phyloP scores from a whole-genome alignment of 768 basidiomycete species.

The Rhodotorula kratochvilovae region DNA sequence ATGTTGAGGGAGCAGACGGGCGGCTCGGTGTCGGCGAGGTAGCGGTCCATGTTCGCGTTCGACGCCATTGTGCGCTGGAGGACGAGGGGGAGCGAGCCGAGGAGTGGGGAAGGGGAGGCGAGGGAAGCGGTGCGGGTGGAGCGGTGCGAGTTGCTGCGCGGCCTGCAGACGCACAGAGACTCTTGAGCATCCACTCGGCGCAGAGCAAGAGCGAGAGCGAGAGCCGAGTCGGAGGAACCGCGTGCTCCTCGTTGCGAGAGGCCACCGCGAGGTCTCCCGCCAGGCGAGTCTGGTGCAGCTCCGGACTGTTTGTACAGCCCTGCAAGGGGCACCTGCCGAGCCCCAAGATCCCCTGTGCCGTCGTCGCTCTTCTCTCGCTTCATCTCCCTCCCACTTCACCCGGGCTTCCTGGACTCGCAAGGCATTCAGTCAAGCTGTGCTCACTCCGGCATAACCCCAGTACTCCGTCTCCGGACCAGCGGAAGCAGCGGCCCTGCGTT shows the following conservation, averaged over 20 bases:
- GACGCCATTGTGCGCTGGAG: not conserved
- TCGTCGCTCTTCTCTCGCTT: too few relatives aligned
- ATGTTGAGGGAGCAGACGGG: conserved; percentile 71
- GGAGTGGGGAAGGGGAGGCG: not conserved
- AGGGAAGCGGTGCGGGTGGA: not conserved
- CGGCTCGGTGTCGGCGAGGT: conserved; percentile 46
- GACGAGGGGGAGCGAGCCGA: not conserved
- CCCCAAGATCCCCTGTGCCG: too few relatives aligned
- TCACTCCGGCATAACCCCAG: too few relatives aligned
- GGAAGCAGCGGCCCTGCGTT: too few relatives aligned
- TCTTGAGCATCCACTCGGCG: not conserved
- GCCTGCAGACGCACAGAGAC: not conserved
- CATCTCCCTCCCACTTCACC: too few relatives aligned
- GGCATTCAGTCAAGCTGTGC: too few relatives aligned
- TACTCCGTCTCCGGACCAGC: too few relatives aligned
- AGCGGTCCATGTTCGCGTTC: not conserved
- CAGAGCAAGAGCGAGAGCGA: not conserved
- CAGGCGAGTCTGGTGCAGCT: too few relatives aligned
- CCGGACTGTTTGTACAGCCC: too few relatives aligned
- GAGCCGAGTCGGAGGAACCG: too few relatives aligned
- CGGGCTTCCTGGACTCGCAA: too few relatives aligned
- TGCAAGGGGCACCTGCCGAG: too few relatives aligned
- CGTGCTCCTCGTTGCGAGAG: not conserved
- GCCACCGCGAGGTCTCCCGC: not conserved
- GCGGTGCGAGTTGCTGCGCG: not conserved